Evolutionary conservation across 345 rosid species (phyloP), one percentile per base, ranked within the genome.

Genomic region (Streptanthus diversifolius): DNA sequence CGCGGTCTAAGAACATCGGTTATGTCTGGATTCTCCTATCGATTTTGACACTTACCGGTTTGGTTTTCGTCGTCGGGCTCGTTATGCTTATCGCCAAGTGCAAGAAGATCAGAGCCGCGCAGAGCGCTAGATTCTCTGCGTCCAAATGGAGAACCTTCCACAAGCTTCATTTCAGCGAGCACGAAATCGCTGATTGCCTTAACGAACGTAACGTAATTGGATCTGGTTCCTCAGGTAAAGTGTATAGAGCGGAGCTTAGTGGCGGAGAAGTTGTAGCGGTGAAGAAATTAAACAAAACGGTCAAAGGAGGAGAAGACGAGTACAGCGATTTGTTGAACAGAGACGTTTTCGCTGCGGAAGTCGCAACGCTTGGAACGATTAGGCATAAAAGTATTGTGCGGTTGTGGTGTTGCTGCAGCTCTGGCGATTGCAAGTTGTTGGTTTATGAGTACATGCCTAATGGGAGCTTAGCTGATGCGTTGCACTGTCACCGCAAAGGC

Each of bases 381-480:
- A 82, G 97, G 80, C 99, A 95, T 84, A 91, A 87, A 70, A 89
- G 83, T 66, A 95, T 91, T 0, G 97, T 95, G 41, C 91, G 87
- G 58, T 83, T 95, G 35, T 91, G 91, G 95, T 89, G 96, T 63
- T 95, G 97, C 64, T 87, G 82, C 74, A 86, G 64, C 56, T 75
- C 80, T 0, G 87, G 85, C 4, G 89, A 84, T 19, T 81, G 76
- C 79, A 89, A 85, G 77, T 83, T 93, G 69, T 73, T 93, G 78
- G 96, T 93, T 6, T 93, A 93, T 12, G 98, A 93, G 79, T 93
- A 87, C 57, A 89, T 93, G 96, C 91, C 88, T 9, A 91, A 91
- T 58, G 97, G 98, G 70, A 93, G 97, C 78, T 81, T 91, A 77
- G 90, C 91, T 0, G 96, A 91, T 75, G 66, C 71, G 78, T 53